These are phyloP conservation scores for Exophiala alcalophila DNA, from an alignment of 2,329 filamentous ascomycete species.

Conservation along the genomic window DNA sequence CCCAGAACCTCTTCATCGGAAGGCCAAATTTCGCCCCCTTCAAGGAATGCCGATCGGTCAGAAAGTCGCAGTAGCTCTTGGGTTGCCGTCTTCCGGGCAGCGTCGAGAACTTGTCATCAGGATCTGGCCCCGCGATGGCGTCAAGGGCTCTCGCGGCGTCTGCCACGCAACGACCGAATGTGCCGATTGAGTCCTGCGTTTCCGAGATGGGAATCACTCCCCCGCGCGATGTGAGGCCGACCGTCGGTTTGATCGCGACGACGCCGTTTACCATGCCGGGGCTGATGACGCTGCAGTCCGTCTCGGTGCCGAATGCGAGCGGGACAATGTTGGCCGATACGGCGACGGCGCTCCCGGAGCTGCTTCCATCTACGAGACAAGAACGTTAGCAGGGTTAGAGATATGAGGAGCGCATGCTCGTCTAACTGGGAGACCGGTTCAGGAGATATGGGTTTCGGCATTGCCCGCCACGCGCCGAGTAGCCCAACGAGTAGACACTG, in stretches of 20 bases:
- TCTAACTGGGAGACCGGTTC: conserved; percentile 24
- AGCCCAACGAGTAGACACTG: conserved; percentile 56
- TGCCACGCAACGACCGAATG: conserved; percentile 29
- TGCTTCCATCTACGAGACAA: conserved; percentile 24
- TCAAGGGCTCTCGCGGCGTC: conserved; percentile 27
- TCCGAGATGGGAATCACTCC: conserved; percentile 35
- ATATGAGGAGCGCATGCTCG: not conserved
- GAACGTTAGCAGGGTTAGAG: conserved; percentile 2
- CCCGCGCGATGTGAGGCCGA: conserved; percentile 33
- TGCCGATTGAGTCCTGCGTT: conserved; percentile 31
- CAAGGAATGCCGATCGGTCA: conserved; percentile 18
- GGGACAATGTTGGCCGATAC: conserved; percentile 37
- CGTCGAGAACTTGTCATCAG: conserved; percentile 21
- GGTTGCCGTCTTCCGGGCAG: conserved; percentile 19
- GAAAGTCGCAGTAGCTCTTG: conserved; percentile 19
- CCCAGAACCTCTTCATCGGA: conserved; percentile 47
- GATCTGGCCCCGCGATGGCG: conserved; percentile 23
- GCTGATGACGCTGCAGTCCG: conserved; percentile 35
- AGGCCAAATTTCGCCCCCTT: conserved; percentile 28
- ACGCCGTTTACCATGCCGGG: conserved; percentile 36
- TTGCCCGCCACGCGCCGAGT: conserved; percentile 63
- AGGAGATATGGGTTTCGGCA: conserved; percentile 60
- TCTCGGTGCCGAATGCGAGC: conserved; percentile 37
- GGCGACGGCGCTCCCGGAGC: conserved; percentile 35
- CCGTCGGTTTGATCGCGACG: conserved; percentile 38